Evolutionary conservation across 2,329 filamentous ascomycete genomes (phyloP).

Genomic region (Botrytis pseudocinerea): DNA sequence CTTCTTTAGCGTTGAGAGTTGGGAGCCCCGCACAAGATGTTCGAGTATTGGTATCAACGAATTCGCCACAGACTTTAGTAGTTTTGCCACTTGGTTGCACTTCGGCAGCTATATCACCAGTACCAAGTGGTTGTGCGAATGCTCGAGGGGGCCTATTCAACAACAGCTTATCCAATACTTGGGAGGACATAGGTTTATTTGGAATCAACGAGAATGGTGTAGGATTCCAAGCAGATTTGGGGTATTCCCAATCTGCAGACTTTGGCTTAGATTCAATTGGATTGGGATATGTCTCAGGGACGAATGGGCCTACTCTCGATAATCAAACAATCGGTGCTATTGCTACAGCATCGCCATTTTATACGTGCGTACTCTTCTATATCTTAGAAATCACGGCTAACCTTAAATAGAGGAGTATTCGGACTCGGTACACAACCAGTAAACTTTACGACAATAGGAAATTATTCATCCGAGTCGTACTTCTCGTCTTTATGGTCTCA

Average conservation of each 20-base stretch:
- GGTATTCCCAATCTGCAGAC: slow-evolving; percentile 39
- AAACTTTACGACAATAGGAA: slow-evolving; percentile 44
- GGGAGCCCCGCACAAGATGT: slow-evolving; percentile 53
- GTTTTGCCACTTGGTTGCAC: slow-evolving; percentile 40
- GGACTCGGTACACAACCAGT: slow-evolving; percentile 45
- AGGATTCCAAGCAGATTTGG: slow-evolving; percentile 45
- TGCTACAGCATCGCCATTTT: slow-evolving; percentile 42
- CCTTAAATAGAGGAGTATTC: slow-evolving; percentile 41
- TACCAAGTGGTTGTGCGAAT: slow-evolving; percentile 43
- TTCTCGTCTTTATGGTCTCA: slow-evolving; percentile 43
- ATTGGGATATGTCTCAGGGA: slow-evolving; percentile 25
- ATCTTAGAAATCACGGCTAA: slow-evolving; percentile 16
- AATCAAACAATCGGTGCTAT: slow-evolving; percentile 36
- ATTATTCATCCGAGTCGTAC: slow-evolving; percentile 42
- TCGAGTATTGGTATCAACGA: slow-evolving; percentile 44
- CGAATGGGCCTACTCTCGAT: slow-evolving; percentile 32
- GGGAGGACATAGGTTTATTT: slow-evolving; percentile 45
- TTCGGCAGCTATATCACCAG: slow-evolving; percentile 36
- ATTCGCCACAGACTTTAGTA: slow-evolving; percentile 43
- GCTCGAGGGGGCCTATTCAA: slow-evolving; percentile 61
- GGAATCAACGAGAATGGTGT: slow-evolving; percentile 43
- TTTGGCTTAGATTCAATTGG: slow-evolving; percentile 32
- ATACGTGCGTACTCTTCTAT: slow-evolving; percentile 38
- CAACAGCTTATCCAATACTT: slow-evolving; percentile 54
- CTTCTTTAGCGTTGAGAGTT: slow-evolving; percentile 61